Evolutionary conservation across 202 grass and related monocot genomes (phyloP).

Genomic region (Carex arenaria): DNA sequence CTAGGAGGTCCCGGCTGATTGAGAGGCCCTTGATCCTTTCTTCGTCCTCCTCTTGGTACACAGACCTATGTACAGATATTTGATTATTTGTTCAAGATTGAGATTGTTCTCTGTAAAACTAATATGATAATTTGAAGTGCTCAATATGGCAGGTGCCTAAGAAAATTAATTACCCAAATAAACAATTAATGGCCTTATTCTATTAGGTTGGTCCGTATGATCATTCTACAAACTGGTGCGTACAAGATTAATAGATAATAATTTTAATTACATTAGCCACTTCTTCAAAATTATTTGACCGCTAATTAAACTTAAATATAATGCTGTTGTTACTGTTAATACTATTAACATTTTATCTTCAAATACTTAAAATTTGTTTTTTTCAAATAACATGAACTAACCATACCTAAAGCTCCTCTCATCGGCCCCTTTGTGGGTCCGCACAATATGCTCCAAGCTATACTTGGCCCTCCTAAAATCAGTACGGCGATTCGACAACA

Average conservation of each 20-base stretch:
- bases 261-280: background rate
- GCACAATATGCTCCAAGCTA: constrained; percentile 88
- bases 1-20: constrained; percentile 91
- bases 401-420: constrained; percentile 65
- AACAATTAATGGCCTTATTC: background rate
- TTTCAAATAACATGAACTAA: constrained; percentile 5
- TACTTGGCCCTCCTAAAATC: constrained; percentile 97
- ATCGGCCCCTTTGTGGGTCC: constrained; percentile 92
- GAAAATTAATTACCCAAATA: background rate
- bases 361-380: background rate
- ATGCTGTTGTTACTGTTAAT: background rate
- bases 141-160: background rate
- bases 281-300: background rate
- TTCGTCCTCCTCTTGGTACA: constrained; percentile 99
- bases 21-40: constrained; percentile 84
- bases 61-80: constrained; percentile 34
- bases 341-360: background rate
- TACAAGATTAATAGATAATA: background rate
- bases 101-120: background rate
- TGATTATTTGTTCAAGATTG: background rate
- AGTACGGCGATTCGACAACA: constrained; percentile 74
- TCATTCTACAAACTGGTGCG: background rate
- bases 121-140: background rate
- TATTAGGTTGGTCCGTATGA: background rate
- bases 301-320: background rate